Evolutionary conservation across 345 rosid species (phyloP), one percentile per base, ranked within the genome.

Genomic region (Gossypium herbaceum): DNA sequence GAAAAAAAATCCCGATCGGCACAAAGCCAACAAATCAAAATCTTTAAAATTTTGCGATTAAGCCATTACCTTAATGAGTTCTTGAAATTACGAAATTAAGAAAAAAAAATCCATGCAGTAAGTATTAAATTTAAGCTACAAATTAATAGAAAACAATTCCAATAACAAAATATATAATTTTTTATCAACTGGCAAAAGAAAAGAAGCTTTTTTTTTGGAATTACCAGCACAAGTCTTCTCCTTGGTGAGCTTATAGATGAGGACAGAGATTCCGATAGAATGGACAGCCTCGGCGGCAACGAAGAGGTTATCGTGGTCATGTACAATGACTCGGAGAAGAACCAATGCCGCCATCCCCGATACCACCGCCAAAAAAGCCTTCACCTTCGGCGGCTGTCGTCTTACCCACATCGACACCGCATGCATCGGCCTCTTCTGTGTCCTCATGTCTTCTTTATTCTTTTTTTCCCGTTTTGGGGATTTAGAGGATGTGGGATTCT

Each of bases 281-380:
- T 95, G 99, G 15, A 93, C 97, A 34, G 97, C 97, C 89, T 95
- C 98, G 4, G 99, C 94, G 41, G 99, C 99, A 8, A 95, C 97
- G 76, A 95, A 95, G 80, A 95, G 99, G 76, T 93, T 95, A 74
- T 95, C 99, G 78, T 95, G 99, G 71, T 95, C 99, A 81, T 91
- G 89, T 17, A 95, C 99, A 68, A 95, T 88, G 90, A 80, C 90
- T 72, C 99, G 86, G 80, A 95, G 98, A 13, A 93, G 73, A 51
- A 91, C 94, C 59, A 95, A 81, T 20, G 99, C 90, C 4, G 92
- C 86, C 94, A 95, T 89, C 76, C 98, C 99, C 44, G 98, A 82
- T 57, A 95, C 91, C 57, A 95, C 98, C 4, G 99, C 97, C 75
- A 95, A 80, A 79, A 91, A 95, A 13, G 93, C 97, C 87, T 95